Evolutionary conservation across 2,329 filamentous ascomycete genomes (phyloP).

Genomic region (Ophiocordyceps polyrhachis-furcata): DNA sequence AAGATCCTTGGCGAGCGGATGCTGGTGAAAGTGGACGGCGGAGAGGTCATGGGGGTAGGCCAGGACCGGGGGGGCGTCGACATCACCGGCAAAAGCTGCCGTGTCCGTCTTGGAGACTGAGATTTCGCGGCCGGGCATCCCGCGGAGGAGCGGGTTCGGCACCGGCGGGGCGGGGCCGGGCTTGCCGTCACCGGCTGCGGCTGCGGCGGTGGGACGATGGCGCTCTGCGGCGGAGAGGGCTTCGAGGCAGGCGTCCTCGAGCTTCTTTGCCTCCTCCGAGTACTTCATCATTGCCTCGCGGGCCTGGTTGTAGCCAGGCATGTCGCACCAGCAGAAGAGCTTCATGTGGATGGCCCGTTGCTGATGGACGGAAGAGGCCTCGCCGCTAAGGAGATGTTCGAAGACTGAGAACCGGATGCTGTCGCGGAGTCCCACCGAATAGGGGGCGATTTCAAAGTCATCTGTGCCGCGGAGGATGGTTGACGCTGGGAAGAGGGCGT

Average conservation of each 20-base stretch:
- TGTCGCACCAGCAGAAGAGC: constrained; percentile 14
- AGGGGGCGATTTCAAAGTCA: constrained; percentile 11
- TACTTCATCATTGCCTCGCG: constrained; percentile 13
- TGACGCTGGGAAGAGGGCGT: constrained; percentile 15
- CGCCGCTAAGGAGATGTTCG: constrained; percentile 13
- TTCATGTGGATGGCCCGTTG: constrained; percentile 11
- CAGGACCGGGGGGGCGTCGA: constrained; percentile 11
- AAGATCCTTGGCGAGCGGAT: constrained; percentile 16
- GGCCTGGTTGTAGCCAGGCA: constrained; percentile 11
- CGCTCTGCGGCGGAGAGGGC: constrained; percentile 7
- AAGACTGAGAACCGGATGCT: constrained; percentile 17
- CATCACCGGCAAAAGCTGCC: constrained; percentile 15
- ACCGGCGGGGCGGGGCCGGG: constrained; percentile 3
- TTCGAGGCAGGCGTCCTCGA: constrained; percentile 12
- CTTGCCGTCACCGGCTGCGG: background rate
- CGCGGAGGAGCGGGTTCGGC: constrained; percentile 23
- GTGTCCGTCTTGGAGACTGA: constrained; percentile 19
- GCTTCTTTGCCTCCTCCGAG: constrained; percentile 14
- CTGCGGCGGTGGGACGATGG: background rate
- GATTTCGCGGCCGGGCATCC: constrained; percentile 20
- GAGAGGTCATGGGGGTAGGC: constrained; percentile 17
- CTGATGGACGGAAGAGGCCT: constrained; percentile 6
- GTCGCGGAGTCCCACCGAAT: constrained; percentile 13
- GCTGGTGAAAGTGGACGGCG: constrained; percentile 14
- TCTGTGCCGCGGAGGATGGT: constrained; percentile 6